These are phyloP conservation scores for Aspergillus cejpii DNA, from an alignment of 2,329 filamentous ascomycete species.

Conservation along the genomic window DNA sequence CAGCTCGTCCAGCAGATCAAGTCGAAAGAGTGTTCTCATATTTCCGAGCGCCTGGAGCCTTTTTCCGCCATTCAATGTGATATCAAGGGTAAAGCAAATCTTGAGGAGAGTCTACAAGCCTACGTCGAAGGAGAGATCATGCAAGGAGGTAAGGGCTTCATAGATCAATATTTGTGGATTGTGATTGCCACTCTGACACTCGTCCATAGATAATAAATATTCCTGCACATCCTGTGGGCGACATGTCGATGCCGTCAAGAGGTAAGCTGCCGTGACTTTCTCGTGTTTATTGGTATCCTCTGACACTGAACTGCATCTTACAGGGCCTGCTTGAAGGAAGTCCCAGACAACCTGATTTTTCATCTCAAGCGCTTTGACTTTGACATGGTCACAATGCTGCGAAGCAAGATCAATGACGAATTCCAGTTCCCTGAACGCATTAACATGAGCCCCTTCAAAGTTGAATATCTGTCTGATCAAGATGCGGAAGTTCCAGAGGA, in stretches of 20 bases:
- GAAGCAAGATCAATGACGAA: conserved; percentile 91
- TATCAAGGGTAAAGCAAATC: conserved; percentile 79
- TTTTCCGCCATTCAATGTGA: conserved; percentile 95
- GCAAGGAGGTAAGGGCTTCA: conserved; percentile 62
- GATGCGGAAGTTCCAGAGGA: conserved; percentile 56
- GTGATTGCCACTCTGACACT: conserved; percentile 16
- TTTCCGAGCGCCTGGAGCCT: conserved; percentile 81
- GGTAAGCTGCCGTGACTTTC: conserved; percentile 41
- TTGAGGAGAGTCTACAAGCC: conserved; percentile 84
- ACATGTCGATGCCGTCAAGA: conserved; percentile 88
- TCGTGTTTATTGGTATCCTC: conserved; percentile 1
- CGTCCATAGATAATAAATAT: conserved; percentile 77
- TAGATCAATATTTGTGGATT: neutral
- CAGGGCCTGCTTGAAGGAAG: conserved; percentile 81
- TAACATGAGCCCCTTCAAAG: conserved; percentile 82
- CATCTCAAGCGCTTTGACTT: conserved; percentile 65
- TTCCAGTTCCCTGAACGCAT: conserved; percentile 81
- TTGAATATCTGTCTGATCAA: conserved; percentile 69
- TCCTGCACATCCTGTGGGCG: conserved; percentile 85
- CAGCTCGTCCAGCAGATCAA: conserved; percentile 91
- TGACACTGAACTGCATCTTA: conserved; percentile 9
- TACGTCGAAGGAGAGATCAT: conserved; percentile 95
- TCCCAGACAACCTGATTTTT: conserved; percentile 91
- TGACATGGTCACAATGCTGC: conserved; percentile 58
- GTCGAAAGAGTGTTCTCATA: conserved; percentile 87